phyloP scores from a whole-genome alignment of 1,284 basidiomycete genomes.

The Phlebopus sp. region DNA sequence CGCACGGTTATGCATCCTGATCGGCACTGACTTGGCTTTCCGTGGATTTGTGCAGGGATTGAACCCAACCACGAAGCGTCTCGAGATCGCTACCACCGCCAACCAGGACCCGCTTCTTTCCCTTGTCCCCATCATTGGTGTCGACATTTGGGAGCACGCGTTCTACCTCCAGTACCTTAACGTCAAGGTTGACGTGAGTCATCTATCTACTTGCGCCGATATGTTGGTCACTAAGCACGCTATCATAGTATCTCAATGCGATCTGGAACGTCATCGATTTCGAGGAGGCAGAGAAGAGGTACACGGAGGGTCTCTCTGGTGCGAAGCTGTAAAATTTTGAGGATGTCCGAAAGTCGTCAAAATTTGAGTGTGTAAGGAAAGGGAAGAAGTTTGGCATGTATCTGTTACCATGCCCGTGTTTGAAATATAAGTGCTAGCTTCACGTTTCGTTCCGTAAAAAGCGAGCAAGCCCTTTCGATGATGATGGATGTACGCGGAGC shows the following conservation, averaged over 20 bases:
- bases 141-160: conserved; percentile 87
- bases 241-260: conserved; percentile 65
- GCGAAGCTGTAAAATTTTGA: conserved; percentile 34
- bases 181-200: conserved; percentile 68
- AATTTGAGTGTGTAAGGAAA: no score
- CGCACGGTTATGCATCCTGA: not conserved
- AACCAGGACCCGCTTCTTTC: conserved; percentile 88
- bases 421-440: no score
- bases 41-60: conserved; percentile 46
- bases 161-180: conserved; percentile 81
- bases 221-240: conserved; percentile 3
- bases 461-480: no score
- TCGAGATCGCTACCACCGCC: conserved; percentile 76
- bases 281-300: conserved; percentile 73
- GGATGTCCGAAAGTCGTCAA: no score
- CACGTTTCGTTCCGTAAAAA: no score
- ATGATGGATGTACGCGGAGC: no score
- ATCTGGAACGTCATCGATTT: conserved; percentile 86
- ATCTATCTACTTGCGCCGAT: conserved; percentile 1
- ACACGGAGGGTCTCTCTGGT: conserved; percentile 42
- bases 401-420: no score
- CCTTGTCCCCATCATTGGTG: conserved; percentile 79
- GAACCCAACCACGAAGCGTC: conserved; percentile 58
- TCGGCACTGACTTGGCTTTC: conserved; percentile 2
- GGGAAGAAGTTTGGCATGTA: no score